Conservation (phyloP, 257 asterid species). For the Handroanthus guayacan region DNA sequence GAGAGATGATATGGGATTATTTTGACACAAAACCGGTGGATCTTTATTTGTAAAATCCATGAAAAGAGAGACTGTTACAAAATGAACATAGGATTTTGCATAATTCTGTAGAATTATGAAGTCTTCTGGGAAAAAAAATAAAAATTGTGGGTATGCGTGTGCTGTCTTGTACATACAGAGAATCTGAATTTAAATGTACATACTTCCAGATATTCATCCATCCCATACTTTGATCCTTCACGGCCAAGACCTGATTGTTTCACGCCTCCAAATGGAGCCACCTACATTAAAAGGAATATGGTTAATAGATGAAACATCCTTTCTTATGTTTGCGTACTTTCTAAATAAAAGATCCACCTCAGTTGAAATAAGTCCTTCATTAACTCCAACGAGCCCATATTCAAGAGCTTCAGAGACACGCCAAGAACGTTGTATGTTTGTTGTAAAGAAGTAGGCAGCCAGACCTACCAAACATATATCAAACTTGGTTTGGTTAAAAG, state of each 20-base stretch:
- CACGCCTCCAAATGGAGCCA: constrained; percentile 96
- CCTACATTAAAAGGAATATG: constrained; percentile 49
- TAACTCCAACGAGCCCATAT: constrained; percentile 96
- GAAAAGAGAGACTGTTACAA: background rate
- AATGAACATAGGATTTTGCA: constrained; percentile 12
- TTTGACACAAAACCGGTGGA: background rate
- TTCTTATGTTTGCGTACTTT: background rate
- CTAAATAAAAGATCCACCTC: constrained; percentile 65
- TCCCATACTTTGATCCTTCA: constrained; percentile 96
- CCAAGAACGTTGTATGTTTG: constrained; percentile 83
- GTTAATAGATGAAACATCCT: constrained; percentile 11
- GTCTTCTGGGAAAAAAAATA: background rate
- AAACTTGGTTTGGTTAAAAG: constrained; percentile 24
- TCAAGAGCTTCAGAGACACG: constrained; percentile 96
- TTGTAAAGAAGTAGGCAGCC: constrained; percentile 91
- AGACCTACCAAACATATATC: constrained; percentile 58
- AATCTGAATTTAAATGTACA: constrained; percentile 1
- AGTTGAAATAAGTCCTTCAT: constrained; percentile 93
- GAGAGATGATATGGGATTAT: background rate
- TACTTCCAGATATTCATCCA: constrained; percentile 94
- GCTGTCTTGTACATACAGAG: background rate
- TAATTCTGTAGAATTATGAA: background rate
- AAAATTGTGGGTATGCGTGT: too few species aligned
- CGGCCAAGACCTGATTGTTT: constrained; percentile 98
- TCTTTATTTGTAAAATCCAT: background rate